Percentiles rank a stretch among this genome's conserved stretches.
phyloP scores from a whole-genome alignment of 1,284 basidiomycete species.

The Cronartium ribicola region DNA sequence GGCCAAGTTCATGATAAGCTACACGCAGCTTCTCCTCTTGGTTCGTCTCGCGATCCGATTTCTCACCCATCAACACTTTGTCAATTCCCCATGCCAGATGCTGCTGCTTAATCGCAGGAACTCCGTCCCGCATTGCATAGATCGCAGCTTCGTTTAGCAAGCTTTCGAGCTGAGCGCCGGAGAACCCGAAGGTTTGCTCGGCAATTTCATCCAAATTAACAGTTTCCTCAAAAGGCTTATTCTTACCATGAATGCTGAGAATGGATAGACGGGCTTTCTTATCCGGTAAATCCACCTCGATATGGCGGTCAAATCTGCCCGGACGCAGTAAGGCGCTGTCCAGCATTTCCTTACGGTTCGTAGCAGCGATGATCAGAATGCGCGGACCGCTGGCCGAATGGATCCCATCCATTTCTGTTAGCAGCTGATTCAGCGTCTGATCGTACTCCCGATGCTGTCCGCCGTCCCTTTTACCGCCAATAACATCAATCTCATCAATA shows the following conservation, averaged over 20 bases:
- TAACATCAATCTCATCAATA: conserved; percentile 96
- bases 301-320: conserved; percentile 95
- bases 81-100: conserved; percentile 98
- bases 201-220: conserved; percentile 88
- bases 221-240: conserved; percentile 64
- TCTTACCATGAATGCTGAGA: conserved; percentile 89
- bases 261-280: conserved; percentile 89
- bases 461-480: conserved; percentile 82
- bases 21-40: conserved; percentile 97
- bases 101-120: conserved; percentile 62
- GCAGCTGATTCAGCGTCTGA: conserved; percentile 91
- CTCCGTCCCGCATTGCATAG: conserved; percentile 78
- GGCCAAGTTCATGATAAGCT: conserved; percentile 98
- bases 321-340: conserved; percentile 93
- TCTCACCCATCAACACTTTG: conserved; percentile 96
- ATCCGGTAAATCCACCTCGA: conserved; percentile 91
- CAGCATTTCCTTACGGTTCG: conserved; percentile 92
- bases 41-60: conserved; percentile 87
- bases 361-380: conserved; percentile 91
- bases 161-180: conserved; percentile 96
- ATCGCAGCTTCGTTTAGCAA: conserved; percentile 98
- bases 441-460: conserved; percentile 98
- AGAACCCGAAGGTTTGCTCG: conserved; percentile 94
- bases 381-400: conserved; percentile 93
- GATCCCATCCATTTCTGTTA: conserved; percentile 99